These are phyloP conservation scores for Fusarium globosum DNA, from an alignment of 2,329 filamentous ascomycete genomes.

Conservation along the genomic window DNA sequence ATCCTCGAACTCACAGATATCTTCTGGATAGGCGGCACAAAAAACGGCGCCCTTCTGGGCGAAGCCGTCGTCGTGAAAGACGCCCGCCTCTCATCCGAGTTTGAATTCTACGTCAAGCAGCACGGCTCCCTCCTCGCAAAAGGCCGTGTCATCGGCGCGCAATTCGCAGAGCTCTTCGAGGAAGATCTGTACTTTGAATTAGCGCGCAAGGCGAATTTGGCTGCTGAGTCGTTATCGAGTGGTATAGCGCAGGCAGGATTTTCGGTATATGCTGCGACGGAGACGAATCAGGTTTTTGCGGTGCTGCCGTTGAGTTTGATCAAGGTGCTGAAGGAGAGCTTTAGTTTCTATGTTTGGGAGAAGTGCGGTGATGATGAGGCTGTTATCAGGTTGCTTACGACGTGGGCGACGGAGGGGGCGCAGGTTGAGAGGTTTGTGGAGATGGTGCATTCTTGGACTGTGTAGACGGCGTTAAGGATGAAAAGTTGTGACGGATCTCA, in stretches of 20 bases:
- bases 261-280: slow-evolving; percentile 55
- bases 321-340: slow-evolving; percentile 54
- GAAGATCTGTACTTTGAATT: slow-evolving; percentile 59
- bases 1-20: slow-evolving; percentile 61
- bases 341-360: slow-evolving; percentile 62
- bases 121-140: slow-evolving; percentile 63
- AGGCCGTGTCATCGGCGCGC: slow-evolving; percentile 59
- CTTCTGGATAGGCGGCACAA: slow-evolving; percentile 66
- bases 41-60: slow-evolving; percentile 62
- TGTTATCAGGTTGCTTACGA: slow-evolving; percentile 60
- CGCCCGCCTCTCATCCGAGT: slow-evolving; percentile 55
- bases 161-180: slow-evolving; percentile 62
- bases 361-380: slow-evolving; percentile 52
- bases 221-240: slow-evolving; percentile 56
- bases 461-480: background rate
- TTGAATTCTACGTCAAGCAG: slow-evolving; percentile 63
- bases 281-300: slow-evolving; percentile 65
- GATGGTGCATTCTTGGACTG: slow-evolving; percentile 31
- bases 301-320: slow-evolving; percentile 54
- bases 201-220: slow-evolving; percentile 56
- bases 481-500: background rate
- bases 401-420: slow-evolving; percentile 59
- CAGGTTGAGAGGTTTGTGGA: slow-evolving; percentile 54
- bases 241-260: slow-evolving; percentile 57
- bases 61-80: slow-evolving; percentile 63